Percentiles rank a stretch among this genome's conserved stretches.
Evolutionary conservation across 148 eudicot species (phyloP).

Genomic region (Rheum nobile): DNA sequence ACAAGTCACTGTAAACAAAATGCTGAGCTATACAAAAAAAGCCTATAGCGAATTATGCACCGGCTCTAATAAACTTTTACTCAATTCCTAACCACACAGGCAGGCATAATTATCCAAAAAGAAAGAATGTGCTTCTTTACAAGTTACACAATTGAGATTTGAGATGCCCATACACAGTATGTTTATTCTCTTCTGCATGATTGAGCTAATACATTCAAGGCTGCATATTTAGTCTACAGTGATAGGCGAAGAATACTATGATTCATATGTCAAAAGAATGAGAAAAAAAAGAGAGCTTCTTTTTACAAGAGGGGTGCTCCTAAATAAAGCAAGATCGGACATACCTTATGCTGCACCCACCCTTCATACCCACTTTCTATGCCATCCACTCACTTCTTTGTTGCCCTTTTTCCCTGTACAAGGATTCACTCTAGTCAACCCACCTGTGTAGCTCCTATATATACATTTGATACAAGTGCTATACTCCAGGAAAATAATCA

Average conservation of each 20-base stretch:
- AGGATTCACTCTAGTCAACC: conserved; percentile 3
- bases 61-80: not conserved
- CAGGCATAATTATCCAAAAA: not conserved
- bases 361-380: not conserved
- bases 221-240: not conserved
- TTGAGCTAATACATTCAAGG: not conserved
- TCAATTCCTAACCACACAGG: not conserved
- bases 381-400: conserved; percentile 1
- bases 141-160: not conserved
- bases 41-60: not conserved
- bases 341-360: not conserved
- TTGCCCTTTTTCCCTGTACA: not conserved
- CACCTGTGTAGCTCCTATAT: not conserved
- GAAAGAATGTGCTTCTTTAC: not conserved
- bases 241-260: not conserved
- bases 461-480: not conserved
- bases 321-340: not conserved
- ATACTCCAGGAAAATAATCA: not conserved
- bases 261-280: not conserved
- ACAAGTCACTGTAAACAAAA: not conserved
- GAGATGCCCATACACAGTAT: not conserved
- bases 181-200: not conserved
- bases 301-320: not conserved
- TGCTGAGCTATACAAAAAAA: not conserved
- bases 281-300: not conserved